Base-by-base conservation (phyloP, 1,284 basidiomycete species). In the Austropuccinia psidii region DNA sequence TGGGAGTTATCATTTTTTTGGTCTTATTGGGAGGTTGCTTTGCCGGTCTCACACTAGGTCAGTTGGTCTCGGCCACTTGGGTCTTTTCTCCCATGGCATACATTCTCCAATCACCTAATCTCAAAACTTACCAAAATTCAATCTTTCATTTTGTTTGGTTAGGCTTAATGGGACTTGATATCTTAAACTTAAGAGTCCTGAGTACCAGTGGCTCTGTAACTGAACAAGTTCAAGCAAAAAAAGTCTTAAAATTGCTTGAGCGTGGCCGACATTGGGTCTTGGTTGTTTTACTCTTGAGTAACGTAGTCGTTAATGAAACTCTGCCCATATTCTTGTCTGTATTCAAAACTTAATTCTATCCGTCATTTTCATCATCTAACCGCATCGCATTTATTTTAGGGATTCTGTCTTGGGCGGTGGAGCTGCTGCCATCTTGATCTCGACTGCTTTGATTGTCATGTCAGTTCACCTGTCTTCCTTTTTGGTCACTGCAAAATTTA, bases 131-230 rank as follows among this genome's bases (percentile, higher is more conserved):
- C 17, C n/a, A 15, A 39, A 33, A 27, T 41, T 55, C 17, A 29
- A 60, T 57, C 27, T 73, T 19, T 19, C 33, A 9, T 33, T 37
- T 55, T 43, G 24, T n/a, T n/a, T 35, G 39, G 19, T 5, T 19
- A 73, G 93, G 91, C 5, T 84, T 96, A 37, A 96, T 96, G 93
- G 93, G 94, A 1, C 86, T 96, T 21, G 94, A 98, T 78, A 90
- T 93, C 77, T 85, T 97, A 52, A 93, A 96, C 79, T 81, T 78
- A 29, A 82, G 78, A 58, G 81, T 82, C 21, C 76, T 82, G 5
- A 79, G 79, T 37, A 79, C 81, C 17, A 81, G 83, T 0, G 83
- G 83, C 11, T 82, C 80, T 4, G 76, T 78, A 0, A 77, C 78
- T 39, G 83, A 84, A 77, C 78, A 79, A 74, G 77, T 75, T 55